Conservation (phyloP, 805 yeast species). For the Cyberlindnera suaveolens region DNA sequence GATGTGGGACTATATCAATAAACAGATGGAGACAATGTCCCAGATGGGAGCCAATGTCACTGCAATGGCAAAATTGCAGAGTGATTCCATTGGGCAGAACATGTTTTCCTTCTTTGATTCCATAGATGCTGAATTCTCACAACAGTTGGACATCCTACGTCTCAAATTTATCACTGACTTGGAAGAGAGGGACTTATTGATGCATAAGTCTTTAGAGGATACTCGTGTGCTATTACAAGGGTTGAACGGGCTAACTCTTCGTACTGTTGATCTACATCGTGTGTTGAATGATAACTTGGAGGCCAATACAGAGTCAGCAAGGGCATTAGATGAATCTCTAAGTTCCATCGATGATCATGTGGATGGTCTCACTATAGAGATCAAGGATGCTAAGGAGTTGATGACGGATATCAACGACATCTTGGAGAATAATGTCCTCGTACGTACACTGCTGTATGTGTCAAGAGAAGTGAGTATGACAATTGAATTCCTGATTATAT, state of each 20-base stretch:
- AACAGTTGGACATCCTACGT: slow-evolving; percentile 7
- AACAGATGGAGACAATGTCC: slow-evolving; percentile 11
- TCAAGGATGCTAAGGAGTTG: slow-evolving; percentile 6
- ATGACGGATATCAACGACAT: slow-evolving; percentile 6
- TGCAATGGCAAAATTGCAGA: slow-evolving; percentile 8
- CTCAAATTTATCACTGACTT: slow-evolving; percentile 11
- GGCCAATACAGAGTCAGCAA: slow-evolving; percentile 1
- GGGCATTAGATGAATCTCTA: slow-evolving; percentile 4
- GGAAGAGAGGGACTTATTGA: slow-evolving; percentile 7
- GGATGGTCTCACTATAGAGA: slow-evolving; percentile 1
- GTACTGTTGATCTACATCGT: neutral
- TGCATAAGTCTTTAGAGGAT: slow-evolving; percentile 3
- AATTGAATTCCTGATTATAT: slow-evolving; percentile 3
- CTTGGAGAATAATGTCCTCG: slow-evolving; percentile 10
- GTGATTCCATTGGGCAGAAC: slow-evolving; percentile 6
- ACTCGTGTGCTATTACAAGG: neutral
- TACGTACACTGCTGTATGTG: slow-evolving; percentile 6
- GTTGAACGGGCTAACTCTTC: neutral
- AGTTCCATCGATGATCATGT: slow-evolving; percentile 5
- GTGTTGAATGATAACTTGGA: slow-evolving; percentile 3
- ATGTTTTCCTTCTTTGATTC: slow-evolving; percentile 8
- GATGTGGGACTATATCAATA: slow-evolving; percentile 10
- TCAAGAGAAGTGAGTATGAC: slow-evolving; percentile 3
- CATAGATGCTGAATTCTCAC: slow-evolving; percentile 4
- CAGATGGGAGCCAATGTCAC: slow-evolving; percentile 13